phyloP scores from a whole-genome alignment of 805 yeast genomes.

The Lipomyces orientalis region DNA sequence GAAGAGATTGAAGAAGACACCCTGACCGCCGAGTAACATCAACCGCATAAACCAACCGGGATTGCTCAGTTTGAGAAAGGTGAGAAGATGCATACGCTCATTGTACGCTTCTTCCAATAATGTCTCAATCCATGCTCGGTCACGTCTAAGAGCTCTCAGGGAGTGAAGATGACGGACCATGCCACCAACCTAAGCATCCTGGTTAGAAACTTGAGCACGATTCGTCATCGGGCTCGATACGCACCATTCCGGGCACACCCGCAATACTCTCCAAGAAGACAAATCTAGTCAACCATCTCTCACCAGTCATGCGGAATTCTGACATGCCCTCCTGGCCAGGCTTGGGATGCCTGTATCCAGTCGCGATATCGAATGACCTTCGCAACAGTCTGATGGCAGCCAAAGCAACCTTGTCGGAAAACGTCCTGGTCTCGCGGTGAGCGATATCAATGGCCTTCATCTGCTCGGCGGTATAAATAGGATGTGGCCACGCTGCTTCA shows the following conservation, averaged over 20 bases:
- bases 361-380: constrained; percentile 60
- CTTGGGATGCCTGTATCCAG: constrained; percentile 68
- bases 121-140: constrained; percentile 77
- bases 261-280: constrained; percentile 74
- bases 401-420: constrained; percentile 61
- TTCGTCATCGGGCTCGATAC: background rate
- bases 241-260: constrained; percentile 73
- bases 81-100: constrained; percentile 76
- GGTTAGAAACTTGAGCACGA: background rate
- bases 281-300: constrained; percentile 64
- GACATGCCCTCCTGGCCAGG: constrained; percentile 46
- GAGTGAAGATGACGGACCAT: constrained; percentile 72
- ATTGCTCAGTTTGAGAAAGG: constrained; percentile 66
- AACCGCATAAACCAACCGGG: constrained; percentile 64
- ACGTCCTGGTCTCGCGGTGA: constrained; percentile 57
- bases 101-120: constrained; percentile 76
- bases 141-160: constrained; percentile 64
- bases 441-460: constrained; percentile 54
- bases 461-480: constrained; percentile 47
- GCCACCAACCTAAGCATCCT: constrained; percentile 58
- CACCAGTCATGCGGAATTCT: constrained; percentile 60
- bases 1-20: constrained; percentile 70
- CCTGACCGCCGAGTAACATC: constrained; percentile 68
- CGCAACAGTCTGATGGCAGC: constrained; percentile 54
- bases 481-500: constrained; percentile 51